A percentile compares a stretch with the other conserved stretches of the same genome.
These are phyloP conservation scores for Coelastrella sp. DNA, from an alignment of 139 green algal genomes.

Conservation along the genomic window DNA sequence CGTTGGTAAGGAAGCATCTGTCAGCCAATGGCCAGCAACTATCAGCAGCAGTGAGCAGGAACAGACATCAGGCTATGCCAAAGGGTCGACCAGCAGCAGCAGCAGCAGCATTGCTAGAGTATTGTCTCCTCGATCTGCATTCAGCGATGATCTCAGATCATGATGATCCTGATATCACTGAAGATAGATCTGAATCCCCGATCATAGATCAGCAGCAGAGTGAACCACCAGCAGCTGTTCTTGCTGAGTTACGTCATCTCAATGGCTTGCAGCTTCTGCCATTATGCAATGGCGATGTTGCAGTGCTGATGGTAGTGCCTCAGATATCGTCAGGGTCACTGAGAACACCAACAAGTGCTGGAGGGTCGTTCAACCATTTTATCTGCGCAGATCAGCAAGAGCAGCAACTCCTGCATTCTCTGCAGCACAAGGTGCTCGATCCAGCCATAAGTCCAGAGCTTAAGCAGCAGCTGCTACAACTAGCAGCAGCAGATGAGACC, in stretches of 20 bases:
- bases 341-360: not conserved
- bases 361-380: too few species aligned
- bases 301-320: not conserved
- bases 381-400: conserved; percentile 27
- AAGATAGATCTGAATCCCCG: too few species aligned
- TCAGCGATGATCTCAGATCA: too few species aligned
- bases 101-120: conserved; percentile 62
- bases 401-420: conserved; percentile 48
- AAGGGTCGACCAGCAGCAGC: conserved; percentile 30
- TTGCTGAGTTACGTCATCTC: conserved; percentile 53
- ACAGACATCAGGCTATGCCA: conserved; percentile 18
- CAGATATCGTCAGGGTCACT: not conserved
- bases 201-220: conserved; percentile 10
- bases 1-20: not conserved
- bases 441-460: not conserved
- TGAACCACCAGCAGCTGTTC: conserved; percentile 7
- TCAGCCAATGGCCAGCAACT: not conserved
- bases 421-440: conserved; percentile 36
- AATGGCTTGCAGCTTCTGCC: conserved; percentile 73
- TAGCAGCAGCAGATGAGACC: conserved; percentile 4
- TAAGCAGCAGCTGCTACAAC: conserved; percentile 10
- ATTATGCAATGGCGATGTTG: conserved; percentile 51
- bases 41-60: not conserved
- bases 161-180: too few species aligned
- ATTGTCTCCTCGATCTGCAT: conserved; percentile 76